phyloP scores from a whole-genome alignment of 345 rosid genomes.

The Eucalyptus urophylla region DNA sequence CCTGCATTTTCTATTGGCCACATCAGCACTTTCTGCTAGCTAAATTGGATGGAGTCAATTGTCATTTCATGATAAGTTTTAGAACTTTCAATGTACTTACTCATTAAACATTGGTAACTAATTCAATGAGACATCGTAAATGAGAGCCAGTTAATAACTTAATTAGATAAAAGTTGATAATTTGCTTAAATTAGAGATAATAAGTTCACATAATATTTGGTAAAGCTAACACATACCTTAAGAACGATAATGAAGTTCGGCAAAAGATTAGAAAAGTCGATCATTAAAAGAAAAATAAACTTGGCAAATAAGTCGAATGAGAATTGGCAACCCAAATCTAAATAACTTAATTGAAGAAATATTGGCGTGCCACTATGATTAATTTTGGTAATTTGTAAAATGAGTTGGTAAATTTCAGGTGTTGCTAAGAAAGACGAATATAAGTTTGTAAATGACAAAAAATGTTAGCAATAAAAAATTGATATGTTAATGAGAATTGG shows the following conservation, averaged over 20 bases:
- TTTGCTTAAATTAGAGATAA: not conserved
- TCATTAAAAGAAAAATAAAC: not conserved
- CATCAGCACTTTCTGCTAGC: rapidly evolving
- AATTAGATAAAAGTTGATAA: not conserved
- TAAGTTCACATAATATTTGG: not conserved
- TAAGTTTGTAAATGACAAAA: too few relatives aligned
- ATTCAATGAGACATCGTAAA: not conserved
- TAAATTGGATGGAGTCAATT: too few relatives aligned
- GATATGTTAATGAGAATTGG: not conserved
- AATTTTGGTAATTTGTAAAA: not conserved
- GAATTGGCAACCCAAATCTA: not conserved
- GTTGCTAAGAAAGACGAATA: not conserved
- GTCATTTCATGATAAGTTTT: too few relatives aligned
- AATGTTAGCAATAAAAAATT: not conserved
- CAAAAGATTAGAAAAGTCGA: not conserved
- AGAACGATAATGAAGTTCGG: not conserved
- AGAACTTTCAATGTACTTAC: too few relatives aligned
- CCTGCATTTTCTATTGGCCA: too few relatives aligned
- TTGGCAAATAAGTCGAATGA: not conserved
- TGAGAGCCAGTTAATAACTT: not conserved
- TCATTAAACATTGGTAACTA: not conserved
- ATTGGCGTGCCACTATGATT: not conserved
- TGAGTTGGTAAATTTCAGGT: not conserved
- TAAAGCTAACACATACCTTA: not conserved
- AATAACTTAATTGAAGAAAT: not conserved